A percentile compares a stretch with the other conserved stretches of the same genome.
Conservation (phyloP, 805 yeast genomes). For the Monosporozyma unispora region DNA sequence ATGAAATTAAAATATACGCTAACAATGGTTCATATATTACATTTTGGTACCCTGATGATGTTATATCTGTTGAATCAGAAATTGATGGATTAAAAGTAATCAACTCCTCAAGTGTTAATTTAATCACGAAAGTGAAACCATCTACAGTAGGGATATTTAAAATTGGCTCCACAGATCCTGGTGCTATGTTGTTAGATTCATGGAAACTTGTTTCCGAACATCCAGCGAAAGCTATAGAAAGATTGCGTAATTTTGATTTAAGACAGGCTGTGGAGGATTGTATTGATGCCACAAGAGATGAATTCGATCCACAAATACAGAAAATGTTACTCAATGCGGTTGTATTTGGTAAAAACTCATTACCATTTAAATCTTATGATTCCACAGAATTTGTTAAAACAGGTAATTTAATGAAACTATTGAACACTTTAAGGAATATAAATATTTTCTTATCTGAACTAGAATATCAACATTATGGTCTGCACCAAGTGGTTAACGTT, state of each 20-base stretch:
- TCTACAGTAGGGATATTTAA: conserved; percentile 55
- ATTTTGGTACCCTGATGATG: conserved; percentile 42
- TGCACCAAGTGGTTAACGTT: conserved; percentile 47
- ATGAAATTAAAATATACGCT: conserved; percentile 51
- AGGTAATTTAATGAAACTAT: conserved; percentile 51
- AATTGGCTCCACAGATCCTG: conserved; percentile 76
- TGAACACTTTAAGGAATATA: conserved; percentile 59
- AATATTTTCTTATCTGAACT: conserved; percentile 59
- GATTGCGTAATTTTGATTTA: conserved; percentile 44
- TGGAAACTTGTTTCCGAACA: conserved; percentile 54
- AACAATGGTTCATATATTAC: conserved; percentile 44
- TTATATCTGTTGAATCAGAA: conserved; percentile 41
- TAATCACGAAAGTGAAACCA: conserved; percentile 53
- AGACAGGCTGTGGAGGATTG: conserved; percentile 63
- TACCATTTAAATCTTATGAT: conserved; percentile 42
- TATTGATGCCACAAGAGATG: conserved; percentile 65
- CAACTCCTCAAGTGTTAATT: conserved; percentile 48
- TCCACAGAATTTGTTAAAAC: conserved; percentile 55
- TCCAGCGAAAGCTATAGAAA: conserved; percentile 76
- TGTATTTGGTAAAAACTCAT: conserved; percentile 66
- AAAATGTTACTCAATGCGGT: conserved; percentile 74
- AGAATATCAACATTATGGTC: conserved; percentile 44
- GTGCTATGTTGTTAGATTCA: conserved; percentile 77
- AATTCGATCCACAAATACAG: conserved; percentile 72
- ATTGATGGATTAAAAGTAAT: conserved; percentile 64